A percentile compares a stretch with the other conserved stretches of the same genome.
Evolutionary conservation across 257 asterid genomes (phyloP).

Genomic region (Solanum verrucosum): DNA sequence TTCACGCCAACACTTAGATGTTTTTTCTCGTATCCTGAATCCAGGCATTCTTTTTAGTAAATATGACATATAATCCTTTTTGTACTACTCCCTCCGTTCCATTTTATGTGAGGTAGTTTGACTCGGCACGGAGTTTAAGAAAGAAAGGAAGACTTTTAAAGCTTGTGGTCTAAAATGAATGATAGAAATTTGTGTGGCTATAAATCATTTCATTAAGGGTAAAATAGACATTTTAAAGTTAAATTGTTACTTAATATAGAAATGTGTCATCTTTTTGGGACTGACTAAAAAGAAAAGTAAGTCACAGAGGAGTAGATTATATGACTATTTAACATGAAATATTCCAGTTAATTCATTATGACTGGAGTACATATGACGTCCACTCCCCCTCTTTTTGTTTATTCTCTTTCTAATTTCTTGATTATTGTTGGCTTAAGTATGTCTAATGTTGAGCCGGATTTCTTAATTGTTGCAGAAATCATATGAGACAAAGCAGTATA

Average conservation of each 20-base stretch:
- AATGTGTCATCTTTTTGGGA: too few relatives aligned
- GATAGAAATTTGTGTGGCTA: too few relatives aligned
- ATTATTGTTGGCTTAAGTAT: neutral
- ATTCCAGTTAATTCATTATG: neutral
- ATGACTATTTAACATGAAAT: neutral
- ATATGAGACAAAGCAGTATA: constrained; percentile 93
- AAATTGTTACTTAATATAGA: too few relatives aligned
- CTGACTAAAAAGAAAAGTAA: too few relatives aligned
- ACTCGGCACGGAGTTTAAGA: too few relatives aligned
- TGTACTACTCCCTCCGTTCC: neutral
- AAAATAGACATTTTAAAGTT: too few relatives aligned
- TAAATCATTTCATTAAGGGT: too few relatives aligned
- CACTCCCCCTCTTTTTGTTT: neutral
- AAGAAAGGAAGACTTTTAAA: too few relatives aligned
- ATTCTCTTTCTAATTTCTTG: neutral
- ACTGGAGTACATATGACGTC: neutral
- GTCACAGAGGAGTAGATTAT: neutral
- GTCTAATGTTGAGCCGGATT: neutral
- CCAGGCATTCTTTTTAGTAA: neutral
- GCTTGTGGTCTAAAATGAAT: too few relatives aligned
- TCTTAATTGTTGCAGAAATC: constrained; percentile 60
- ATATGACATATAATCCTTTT: neutral
- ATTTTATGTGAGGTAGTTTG: too few relatives aligned
- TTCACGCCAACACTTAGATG: neutral
- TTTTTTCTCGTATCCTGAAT: neutral